Evolutionary conservation across 208 protist species (phyloP).

Genomic region (Wallacemonas sp.): DNA sequence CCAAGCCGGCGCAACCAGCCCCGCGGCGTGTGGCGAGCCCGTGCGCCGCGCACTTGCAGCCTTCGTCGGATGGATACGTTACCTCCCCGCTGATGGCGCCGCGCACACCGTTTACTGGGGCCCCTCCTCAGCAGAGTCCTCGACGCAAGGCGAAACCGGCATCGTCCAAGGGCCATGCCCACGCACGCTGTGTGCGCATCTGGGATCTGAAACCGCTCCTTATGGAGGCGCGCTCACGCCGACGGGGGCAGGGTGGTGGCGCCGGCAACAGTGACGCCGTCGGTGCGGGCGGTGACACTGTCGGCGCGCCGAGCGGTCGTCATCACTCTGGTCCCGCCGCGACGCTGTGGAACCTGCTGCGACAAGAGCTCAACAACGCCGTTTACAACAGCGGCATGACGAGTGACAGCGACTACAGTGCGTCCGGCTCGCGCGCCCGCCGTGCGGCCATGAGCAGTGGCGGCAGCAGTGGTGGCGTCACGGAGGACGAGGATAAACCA

Average conservation of each 20-base stretch:
- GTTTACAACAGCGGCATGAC: slow-evolving; percentile 3
- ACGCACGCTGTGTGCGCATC: slow-evolving; percentile 41
- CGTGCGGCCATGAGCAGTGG: background rate
- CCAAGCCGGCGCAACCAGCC: background rate
- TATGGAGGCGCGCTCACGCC: slow-evolving; percentile 41
- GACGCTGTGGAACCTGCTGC: slow-evolving; percentile 35
- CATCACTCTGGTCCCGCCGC: slow-evolving; percentile 25
- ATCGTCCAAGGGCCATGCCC: slow-evolving; percentile 23
- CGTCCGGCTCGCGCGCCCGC: background rate
- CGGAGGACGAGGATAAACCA: slow-evolving; percentile 1
- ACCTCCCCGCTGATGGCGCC: slow-evolving; percentile 2
- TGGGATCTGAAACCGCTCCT: slow-evolving; percentile 69
- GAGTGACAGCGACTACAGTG: slow-evolving; percentile 11
- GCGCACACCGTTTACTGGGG: background rate
- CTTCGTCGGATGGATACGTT: slow-evolving; percentile 3
- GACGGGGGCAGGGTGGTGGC: slow-evolving; percentile 10
- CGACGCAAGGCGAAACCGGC: background rate
- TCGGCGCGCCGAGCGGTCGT: no score
- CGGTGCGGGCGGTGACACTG: no score
- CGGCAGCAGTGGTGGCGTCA: slow-evolving; percentile 8
- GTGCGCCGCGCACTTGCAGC: background rate
- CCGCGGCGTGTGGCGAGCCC: slow-evolving; percentile 1
- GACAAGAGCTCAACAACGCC: slow-evolving; percentile 25
- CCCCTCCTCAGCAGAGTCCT: background rate
- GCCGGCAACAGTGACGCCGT: background rate